Base-by-base conservation (phyloP, 495 filamentous ascomycete genomes). In the Xylaria bambusicola region DNA sequence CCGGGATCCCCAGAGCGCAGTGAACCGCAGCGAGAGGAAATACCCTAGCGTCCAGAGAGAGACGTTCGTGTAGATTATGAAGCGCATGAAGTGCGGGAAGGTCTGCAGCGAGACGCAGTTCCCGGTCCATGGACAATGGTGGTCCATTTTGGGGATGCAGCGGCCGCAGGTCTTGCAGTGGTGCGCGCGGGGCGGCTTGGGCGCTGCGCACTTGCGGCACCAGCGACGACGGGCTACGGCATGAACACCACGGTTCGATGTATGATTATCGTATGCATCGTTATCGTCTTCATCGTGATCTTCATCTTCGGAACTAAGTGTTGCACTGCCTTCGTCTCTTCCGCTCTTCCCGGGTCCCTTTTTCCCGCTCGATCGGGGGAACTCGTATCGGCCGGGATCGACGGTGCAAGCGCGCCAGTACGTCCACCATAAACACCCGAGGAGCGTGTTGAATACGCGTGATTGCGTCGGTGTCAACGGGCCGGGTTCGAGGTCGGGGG, bases 71-170 rank as follows among this genome's bases (percentile, higher is more conserved):
- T 89, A 96, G 69, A 89, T 79, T 21, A 97, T 75, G 73, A 97
- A 97, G 50, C 92, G 92, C 15, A 94, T 70, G 72, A 96, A 97
- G 73, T 96, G 87, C 10, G 93, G 92, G 66, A 93, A 89, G 12
- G 93, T 95, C 52, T 86, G 85, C 70, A 96, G 82, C 2, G 92
- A 97, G 42, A 98, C 91, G 74, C 94, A 98, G 71, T 95, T 97
- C 42, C 78, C 75, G 1, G 92, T 97, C 94, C 94, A 98, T 0
- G 94, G 93, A 68, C 94, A 98, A 75, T 98, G 94, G 73, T 98
- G 94, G 77, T 98, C 94, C 95, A 98, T 98, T 70, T 90, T 92
- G 1, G 92, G 89, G 58, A 98, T 87, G 73, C 94, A 98, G 84
- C 89, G 87, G 65, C 80, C 78, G 75, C 94, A 98, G 47, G 82